These are phyloP conservation scores for Fusarium mexicanum DNA, from an alignment of 2,329 filamentous ascomycete species.

Conservation along the genomic window DNA sequence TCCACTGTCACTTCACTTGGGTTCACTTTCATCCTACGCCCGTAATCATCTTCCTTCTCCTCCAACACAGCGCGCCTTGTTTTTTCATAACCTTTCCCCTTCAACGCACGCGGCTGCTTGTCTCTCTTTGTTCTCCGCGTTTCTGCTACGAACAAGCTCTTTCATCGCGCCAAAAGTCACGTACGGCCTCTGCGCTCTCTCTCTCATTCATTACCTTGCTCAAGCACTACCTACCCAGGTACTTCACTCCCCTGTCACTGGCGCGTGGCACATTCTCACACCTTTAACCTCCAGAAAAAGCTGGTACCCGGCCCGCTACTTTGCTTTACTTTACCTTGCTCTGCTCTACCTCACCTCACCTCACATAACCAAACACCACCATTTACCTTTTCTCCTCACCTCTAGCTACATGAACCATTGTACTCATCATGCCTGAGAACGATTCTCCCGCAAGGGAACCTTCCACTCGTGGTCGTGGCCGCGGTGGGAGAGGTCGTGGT, in stretches of 20 bases:
- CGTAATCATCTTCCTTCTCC: constrained; percentile 21
- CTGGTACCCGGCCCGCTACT: constrained; percentile 34
- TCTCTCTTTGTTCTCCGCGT: constrained; percentile 9
- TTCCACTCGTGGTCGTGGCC: constrained; percentile 49
- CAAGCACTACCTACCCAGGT: neutral
- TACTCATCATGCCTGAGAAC: constrained; percentile 50
- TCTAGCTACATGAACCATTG: constrained; percentile 47
- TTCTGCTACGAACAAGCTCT: constrained; percentile 13
- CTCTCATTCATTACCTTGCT: constrained; percentile 20
- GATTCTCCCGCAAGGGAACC: constrained; percentile 51
- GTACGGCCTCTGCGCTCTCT: constrained; percentile 20
- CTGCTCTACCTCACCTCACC: neutral
- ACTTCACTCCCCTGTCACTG: constrained; percentile 29
- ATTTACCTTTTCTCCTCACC: constrained; percentile 5
- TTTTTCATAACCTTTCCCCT: neutral
- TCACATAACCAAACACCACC: constrained; percentile 15
- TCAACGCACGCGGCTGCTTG: neutral
- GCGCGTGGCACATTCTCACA: constrained; percentile 39
- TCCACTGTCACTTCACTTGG: constrained; percentile 17
- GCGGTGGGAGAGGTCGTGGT: constrained; percentile 46
- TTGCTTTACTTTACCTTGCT: constrained; percentile 31
- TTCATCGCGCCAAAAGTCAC: constrained; percentile 34
- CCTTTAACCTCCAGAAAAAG: constrained; percentile 35
- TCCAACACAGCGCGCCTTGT: neutral
- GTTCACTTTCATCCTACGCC: constrained; percentile 26